A percentile compares a stretch with the other conserved stretches of the same genome.
Conservation (phyloP, 805 yeast species). For the Candida germanica region DNA sequence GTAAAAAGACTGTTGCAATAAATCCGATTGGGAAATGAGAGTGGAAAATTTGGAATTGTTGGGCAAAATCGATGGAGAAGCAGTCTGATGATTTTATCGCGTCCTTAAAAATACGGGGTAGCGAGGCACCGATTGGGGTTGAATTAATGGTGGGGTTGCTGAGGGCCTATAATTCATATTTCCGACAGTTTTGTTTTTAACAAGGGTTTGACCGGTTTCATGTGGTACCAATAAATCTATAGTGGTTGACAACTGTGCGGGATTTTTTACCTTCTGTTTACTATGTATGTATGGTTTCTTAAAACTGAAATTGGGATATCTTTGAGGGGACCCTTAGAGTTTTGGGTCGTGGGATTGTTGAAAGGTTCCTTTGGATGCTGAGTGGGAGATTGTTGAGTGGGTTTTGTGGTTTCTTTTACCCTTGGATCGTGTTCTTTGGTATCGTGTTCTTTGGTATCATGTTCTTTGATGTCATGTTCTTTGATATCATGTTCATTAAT, state of each 20-base stretch:
- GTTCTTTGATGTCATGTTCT: constrained; percentile 3
- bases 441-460: constrained; percentile 2
- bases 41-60: constrained; percentile 5
- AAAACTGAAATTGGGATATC: constrained; percentile 11
- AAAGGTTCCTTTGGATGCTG: not conserved
- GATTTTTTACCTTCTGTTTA: constrained; percentile 3
- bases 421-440: constrained; percentile 2
- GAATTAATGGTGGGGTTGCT: no score
- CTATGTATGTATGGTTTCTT: constrained; percentile 6
- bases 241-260: no score
- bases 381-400: not conserved
- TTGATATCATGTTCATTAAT: constrained; percentile 11
- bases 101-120: no score
- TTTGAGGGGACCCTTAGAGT: constrained; percentile 3
- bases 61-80: constrained; percentile 8
- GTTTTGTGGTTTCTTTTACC: not conserved
- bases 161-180: no score
- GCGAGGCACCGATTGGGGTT: no score
- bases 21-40: no score
- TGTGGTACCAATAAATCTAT: no score
- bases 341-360: not conserved
- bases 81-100: no score
- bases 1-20: no score
- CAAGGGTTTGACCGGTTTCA: no score
- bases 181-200: no score